Percentiles rank a stretch among this genome's conserved stretches.
These are phyloP conservation scores for Ziziphus jujuba DNA, from an alignment of 306 rosid genomes.

Conservation along the genomic window DNA sequence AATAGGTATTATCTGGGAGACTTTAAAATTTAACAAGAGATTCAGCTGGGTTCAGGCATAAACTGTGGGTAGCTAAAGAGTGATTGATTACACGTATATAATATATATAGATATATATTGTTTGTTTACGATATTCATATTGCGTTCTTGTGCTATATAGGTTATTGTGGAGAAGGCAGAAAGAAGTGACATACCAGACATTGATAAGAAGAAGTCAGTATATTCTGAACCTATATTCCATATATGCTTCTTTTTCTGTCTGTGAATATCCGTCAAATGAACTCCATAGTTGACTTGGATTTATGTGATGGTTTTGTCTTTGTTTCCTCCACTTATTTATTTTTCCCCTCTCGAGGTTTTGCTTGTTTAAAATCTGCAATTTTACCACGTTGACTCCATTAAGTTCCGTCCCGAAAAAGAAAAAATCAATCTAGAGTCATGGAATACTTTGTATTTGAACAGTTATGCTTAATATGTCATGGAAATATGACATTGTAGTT, in stretches of 20 bases:
- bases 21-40: not conserved
- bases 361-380: not conserved
- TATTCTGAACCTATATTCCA: constrained; percentile 3
- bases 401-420: too few relatives aligned
- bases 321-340: not conserved
- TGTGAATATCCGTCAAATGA: not conserved
- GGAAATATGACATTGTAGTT: too few relatives aligned
- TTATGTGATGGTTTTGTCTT: not conserved
- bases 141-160: constrained; percentile 37
- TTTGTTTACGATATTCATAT: not conserved
- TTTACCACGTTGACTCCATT: too few relatives aligned
- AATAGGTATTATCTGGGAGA: not conserved
- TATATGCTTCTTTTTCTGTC: not conserved
- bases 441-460: too few relatives aligned
- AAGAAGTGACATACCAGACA: constrained; percentile 79
- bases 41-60: not conserved
- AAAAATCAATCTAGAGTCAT: too few relatives aligned
- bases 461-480: too few relatives aligned
- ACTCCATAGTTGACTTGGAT: not conserved
- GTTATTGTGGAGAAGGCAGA: constrained; percentile 91
- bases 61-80: not conserved
- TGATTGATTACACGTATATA: not conserved
- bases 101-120: not conserved
- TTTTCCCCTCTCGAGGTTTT: not conserved
- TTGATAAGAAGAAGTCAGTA: constrained; percentile 86